Base-by-base conservation (phyloP, 1,284 basidiomycete species). In the Takashimella tepidaria region DNA sequence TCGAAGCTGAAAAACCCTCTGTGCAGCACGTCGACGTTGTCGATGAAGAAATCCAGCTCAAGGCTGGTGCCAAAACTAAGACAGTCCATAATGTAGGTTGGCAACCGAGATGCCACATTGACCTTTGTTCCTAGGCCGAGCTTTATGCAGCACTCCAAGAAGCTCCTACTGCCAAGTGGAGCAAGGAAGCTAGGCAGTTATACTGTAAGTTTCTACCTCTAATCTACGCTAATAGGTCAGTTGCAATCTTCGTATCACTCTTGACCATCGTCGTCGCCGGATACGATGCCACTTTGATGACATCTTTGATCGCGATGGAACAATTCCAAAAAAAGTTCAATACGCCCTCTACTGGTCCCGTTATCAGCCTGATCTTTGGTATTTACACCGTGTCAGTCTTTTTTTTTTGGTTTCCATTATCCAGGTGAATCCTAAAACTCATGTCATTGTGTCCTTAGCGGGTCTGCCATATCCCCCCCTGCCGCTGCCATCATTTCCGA, bases 401-500 rank as follows among this genome's bases (percentile, higher is more conserved):
- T n/a, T n/a, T n/a, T n/a, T n/a, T n/a, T n/a, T n/a, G n/a, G n/a
- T n/a, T n/a, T n/a, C n/a, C n/a, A n/a, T n/a, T n/a, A n/a, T n/a
- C n/a, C n/a, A n/a, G n/a, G n/a, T n/a, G n/a, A n/a, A n/a, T n/a
- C n/a, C n/a, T n/a, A n/a, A 37, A 8, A 37, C 31, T 8, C 8
- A 37, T 37, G 31, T 37, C 31, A 37, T 37, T n/a, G 31, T 37
- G 8, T 37, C 13, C 16, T 49, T 13, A 41, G 27, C 41, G 60
- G 58, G 19, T 47, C 48, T n/a, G 59, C 57, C 55, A 11, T 58
- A 13, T 54, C 45, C 12, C 16, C 51, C 21, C 37, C 55, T 47
- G 50, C 56, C 56, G 51, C 56, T 19, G 58, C 56, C 31, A 55
- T 57, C 41, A 55, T 67, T 37, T 46, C 74, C 20, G 80, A 81